Percentiles rank a stretch among this genome's conserved stretches.
phyloP scores from a whole-genome alignment of 257 asterid species.

The Solanum paucissectum region DNA sequence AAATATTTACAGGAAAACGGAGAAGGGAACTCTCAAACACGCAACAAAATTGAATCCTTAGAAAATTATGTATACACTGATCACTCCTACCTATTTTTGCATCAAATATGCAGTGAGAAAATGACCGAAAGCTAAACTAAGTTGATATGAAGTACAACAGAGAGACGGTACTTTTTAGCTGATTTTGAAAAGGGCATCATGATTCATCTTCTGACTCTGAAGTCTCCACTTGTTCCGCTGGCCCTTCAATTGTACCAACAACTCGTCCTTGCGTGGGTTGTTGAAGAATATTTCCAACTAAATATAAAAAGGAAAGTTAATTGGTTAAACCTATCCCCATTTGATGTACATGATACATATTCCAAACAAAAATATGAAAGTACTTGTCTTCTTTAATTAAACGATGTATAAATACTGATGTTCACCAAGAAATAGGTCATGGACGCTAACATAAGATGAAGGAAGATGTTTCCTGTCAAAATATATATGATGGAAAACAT shows the following conservation, averaged over 20 bases:
- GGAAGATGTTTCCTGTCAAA: not conserved
- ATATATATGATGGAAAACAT: not conserved
- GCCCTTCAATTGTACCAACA: constrained; percentile 40
- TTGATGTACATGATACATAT: not conserved
- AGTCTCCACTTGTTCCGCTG: constrained; percentile 19
- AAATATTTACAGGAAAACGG: not conserved
- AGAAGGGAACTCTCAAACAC: not conserved
- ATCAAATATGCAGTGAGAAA: not conserved
- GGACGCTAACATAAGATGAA: not conserved
- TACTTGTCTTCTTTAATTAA: not conserved
- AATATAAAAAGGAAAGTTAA: not conserved
- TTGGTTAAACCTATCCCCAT: not conserved
- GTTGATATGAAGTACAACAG: not conserved
- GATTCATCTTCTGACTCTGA: constrained; percentile 43
- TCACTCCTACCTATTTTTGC: not conserved
- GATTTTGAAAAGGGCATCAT: not conserved
- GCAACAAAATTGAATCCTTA: not conserved
- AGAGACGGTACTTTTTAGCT: not conserved
- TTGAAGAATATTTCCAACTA: constrained; percentile 28
- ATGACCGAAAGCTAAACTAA: not conserved
- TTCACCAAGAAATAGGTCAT: not conserved
- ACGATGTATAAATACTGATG: not conserved
- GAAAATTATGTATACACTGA: not conserved
- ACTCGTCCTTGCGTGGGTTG: constrained; percentile 37
- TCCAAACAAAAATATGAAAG: not conserved